Percentiles rank a stretch among this genome's conserved stretches.
Conservation (phyloP, 768 basidiomycete species). For the Brasilioporus rufonigricans region DNA sequence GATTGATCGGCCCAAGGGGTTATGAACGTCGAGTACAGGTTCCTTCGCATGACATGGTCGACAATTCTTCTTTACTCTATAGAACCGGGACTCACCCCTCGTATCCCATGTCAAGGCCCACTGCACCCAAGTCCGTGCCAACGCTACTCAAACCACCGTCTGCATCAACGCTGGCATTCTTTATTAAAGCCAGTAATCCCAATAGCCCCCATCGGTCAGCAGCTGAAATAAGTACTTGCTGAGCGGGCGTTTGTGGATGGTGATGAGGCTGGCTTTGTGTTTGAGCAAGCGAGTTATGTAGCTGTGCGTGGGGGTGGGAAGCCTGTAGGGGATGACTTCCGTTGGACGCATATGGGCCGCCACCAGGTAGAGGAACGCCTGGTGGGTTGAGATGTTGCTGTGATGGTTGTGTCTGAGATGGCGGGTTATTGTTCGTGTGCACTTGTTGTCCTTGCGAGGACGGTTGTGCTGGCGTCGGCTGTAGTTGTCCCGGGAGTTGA, state of each 20-base stretch:
- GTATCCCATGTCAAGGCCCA: constrained; percentile 87
- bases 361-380: constrained; percentile 41
- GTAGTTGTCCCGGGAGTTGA: constrained; percentile 21
- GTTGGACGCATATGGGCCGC: constrained; percentile 35
- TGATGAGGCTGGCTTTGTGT: constrained; percentile 38
- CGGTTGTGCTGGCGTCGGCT: constrained; percentile 21
- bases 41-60: constrained; percentile 40
- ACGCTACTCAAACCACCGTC: constrained; percentile 81
- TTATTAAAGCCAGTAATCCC: constrained; percentile 83
- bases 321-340: constrained; percentile 36
- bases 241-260: constrained; percentile 84
- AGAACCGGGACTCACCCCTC: constrained; percentile 60
- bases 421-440: constrained; percentile 34
- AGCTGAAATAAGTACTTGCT: constrained; percentile 88
- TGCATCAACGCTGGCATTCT: constrained; percentile 69
- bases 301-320: constrained; percentile 36
- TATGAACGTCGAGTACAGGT: constrained; percentile 89
- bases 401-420: constrained; percentile 32
- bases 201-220: constrained; percentile 95
- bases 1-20: constrained; percentile 96
- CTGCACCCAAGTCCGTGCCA: constrained; percentile 87
- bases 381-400: constrained; percentile 54
- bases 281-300: constrained; percentile 29
- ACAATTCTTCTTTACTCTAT: constrained; percentile 16
- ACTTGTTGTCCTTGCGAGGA: constrained; percentile 30